Evolutionary conservation across 805 yeast species (phyloP).

Genomic region (Pichia exigua): DNA sequence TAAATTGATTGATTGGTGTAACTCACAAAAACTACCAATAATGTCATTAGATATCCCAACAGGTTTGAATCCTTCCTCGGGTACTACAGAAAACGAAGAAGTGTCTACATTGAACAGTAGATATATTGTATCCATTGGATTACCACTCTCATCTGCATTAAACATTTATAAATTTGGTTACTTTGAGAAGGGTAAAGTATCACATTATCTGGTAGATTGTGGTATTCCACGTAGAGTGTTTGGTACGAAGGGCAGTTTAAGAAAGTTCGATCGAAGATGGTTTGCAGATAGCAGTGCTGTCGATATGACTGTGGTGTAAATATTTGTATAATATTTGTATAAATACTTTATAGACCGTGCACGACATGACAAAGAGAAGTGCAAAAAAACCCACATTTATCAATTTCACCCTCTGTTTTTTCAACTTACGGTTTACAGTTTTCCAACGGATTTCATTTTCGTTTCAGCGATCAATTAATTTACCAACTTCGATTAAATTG

Average conservation of each 20-base stretch:
- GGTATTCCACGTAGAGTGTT: slow-evolving; percentile 60
- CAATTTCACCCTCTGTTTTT: neutral
- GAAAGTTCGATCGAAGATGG: slow-evolving; percentile 37
- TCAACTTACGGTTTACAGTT: too few species aligned
- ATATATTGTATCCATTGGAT: slow-evolving; percentile 62
- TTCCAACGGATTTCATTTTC: too few species aligned
- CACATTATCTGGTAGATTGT: slow-evolving; percentile 58
- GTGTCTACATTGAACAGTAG: slow-evolving; percentile 29
- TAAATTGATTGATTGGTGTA: slow-evolving; percentile 60
- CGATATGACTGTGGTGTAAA: slow-evolving; percentile 3
- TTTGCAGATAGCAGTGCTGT: slow-evolving; percentile 4
- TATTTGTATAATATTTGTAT: neutral
- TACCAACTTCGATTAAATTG: neutral
- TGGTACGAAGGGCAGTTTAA: slow-evolving; percentile 31
- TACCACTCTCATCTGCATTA: slow-evolving; percentile 59
- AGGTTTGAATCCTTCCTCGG: slow-evolving; percentile 80
- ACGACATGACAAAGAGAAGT: neutral
- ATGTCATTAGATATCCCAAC: slow-evolving; percentile 75
- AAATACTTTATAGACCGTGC: neutral
- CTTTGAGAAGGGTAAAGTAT: slow-evolving; percentile 39
- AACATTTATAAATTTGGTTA: slow-evolving; percentile 53
- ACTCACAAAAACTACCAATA: slow-evolving; percentile 37
- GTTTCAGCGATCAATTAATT: neutral
- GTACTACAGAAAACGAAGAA: slow-evolving; percentile 31
- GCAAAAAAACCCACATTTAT: neutral